Evolutionary conservation across 2,329 filamentous ascomycete species (phyloP), one percentile per base, ranked within the genome.

Genomic region (Xylaria sp.): DNA sequence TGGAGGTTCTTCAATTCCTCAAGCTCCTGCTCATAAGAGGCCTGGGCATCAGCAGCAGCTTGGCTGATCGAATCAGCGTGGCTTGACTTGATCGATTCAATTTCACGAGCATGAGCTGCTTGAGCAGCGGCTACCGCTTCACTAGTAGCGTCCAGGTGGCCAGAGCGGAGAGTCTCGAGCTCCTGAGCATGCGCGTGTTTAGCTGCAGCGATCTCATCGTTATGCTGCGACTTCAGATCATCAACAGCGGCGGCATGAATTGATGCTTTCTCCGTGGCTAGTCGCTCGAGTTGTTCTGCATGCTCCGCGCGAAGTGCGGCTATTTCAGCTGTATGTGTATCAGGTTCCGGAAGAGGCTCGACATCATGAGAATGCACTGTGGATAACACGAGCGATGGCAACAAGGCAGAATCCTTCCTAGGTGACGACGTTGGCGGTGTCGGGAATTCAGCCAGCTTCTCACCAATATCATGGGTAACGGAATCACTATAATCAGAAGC

Each of bases 361-460:
- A 87, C 79, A 52, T 80, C 72, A 73, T 87, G 81, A 1, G 79
- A 78, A 46, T 83, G 81, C 20, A 88, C 82, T 1, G 70, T 73
- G 0, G 86, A 87, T 44, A 87, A 76, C 52, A 76, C 81, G 37
- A 87, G 78, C 0, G 78, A 74, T 4, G 82, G 80, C 1, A 76
- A 74, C 10, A 78, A 73, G 1, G 78, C 75, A 23, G 79, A 63
- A 48, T 81, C 76, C 10, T 73, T 72, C 6, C 75, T 75, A 0
- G 78, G 75, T 3, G 80, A 75, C n/a, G 83, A 82, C 0, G 81
- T 80, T 0, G 87, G 87, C 4, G 87, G 87, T 13, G 84, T 81
- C 1, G 87, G 86, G 80, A 89, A 88, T 72, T 84, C 83, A 18
- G 84, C 83, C 58, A 89, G 79, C 73, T 85, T 87, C 66, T 84